Evolutionary conservation across 2,329 filamentous ascomycete genomes (phyloP), one percentile per base, ranked within the genome.

Genomic region (Trichoderma sp.): DNA sequence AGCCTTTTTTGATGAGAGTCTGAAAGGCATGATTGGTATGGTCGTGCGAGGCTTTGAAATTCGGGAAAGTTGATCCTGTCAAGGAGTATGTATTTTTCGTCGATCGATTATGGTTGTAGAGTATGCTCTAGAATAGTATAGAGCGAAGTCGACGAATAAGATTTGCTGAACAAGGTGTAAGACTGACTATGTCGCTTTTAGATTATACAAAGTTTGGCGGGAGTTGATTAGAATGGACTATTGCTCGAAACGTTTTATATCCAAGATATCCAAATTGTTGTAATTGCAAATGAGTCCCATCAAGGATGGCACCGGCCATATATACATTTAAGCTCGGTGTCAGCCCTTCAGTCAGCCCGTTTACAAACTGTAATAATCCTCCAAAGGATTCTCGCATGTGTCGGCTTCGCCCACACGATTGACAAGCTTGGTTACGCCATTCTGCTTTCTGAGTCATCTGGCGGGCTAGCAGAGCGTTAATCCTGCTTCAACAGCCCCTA

Each of bases 1-100:
- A 49, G 63, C 10, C 51, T 69, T 69, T 18, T 61, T 67, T 37
- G 58, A 5, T 26, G 51, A 56, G 24, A 56, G 7, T 60, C 16
- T 8, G 55, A 69, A 30, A 55, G 49, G 64, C 63, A 67, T 69
- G 34, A 13, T 61, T 56, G 5, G 34, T 39, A 18, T 16, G 24
- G n/a, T 28, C 59, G 21, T 63, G 66, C 37, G 21, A 4, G 16
- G 37, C n/a, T 10, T 61, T 16, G 30, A 18, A 32, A 24, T 1
- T 7, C 49, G 32, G 54, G 4, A 24, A 4, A 1, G 16, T 0
- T 49, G 32, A 2, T 32, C 10, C 10, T 54, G 10, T 64, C 4
- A 3, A 39, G 10, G 39, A 34, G 16, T 16, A 30, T 16, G n/a
- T 24, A 8, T 39, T 5, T 21, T 7, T 52, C 5, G 21, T 28